Percentiles rank a stretch among this genome's conserved stretches.
Conservation (phyloP, 2,329 filamentous ascomycete genomes). For the Blastomyces silverae region DNA sequence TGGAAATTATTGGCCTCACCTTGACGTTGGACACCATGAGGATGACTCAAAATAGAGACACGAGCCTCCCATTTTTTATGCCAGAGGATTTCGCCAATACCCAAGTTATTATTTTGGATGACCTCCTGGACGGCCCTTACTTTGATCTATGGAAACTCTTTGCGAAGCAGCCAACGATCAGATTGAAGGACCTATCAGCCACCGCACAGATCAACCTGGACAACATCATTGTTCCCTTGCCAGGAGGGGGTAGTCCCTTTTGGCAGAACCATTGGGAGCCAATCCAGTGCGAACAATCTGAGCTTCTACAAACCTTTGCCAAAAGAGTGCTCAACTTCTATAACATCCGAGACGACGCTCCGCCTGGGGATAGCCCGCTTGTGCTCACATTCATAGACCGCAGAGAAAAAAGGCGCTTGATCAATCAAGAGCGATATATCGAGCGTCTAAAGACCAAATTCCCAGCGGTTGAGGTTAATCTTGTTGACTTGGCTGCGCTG, state of each 20-base stretch:
- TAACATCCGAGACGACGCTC: conserved; percentile 19
- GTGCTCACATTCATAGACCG: conserved; percentile 37
- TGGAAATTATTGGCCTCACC: conserved; percentile 33
- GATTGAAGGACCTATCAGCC: conserved; percentile 25
- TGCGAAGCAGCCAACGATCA: conserved; percentile 28
- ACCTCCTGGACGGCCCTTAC: conserved; percentile 32
- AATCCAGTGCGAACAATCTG: conserved; percentile 29
- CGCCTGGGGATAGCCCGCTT: conserved; percentile 11
- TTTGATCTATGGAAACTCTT: conserved; percentile 38
- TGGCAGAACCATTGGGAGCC: conserved; percentile 40
- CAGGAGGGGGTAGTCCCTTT: conserved; percentile 39
- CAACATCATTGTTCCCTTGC: conserved; percentile 38
- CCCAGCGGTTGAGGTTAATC: conserved; percentile 28
- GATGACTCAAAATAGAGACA: conserved; percentile 22
- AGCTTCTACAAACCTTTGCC: conserved; percentile 31
- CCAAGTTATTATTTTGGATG: conserved; percentile 36
- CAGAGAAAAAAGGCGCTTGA: conserved; percentile 29
- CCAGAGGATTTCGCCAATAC: conserved; percentile 22
- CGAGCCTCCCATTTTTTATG: conserved; percentile 22
- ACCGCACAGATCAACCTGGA: conserved; percentile 17
- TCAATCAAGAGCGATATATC: conserved; percentile 28
- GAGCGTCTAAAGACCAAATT: conserved; percentile 24
- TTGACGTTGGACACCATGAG: conserved; percentile 33
- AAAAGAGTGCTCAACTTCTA: conserved; percentile 26
- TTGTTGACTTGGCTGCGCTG: conserved; percentile 38